Percentiles rank a stretch among this genome's conserved stretches.
Evolutionary conservation across 164 flowering plant species (phyloP).

Genomic region (Tetracentron sinense): DNA sequence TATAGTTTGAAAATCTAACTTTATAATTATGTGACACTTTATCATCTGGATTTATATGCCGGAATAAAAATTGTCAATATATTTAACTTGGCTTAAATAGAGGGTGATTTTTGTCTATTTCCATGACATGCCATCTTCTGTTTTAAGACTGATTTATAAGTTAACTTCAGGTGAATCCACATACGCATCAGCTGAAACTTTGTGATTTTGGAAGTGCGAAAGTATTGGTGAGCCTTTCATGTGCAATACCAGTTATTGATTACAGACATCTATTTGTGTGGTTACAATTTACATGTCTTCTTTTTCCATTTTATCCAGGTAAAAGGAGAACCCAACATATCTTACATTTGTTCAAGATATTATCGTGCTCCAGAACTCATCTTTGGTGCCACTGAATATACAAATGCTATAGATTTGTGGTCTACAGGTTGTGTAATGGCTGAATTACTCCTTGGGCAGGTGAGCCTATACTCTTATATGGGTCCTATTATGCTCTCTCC

Average conservation of each 20-base stretch:
- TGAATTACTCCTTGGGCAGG: slow-evolving; percentile 95
- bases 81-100: too few relatives aligned
- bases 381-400: slow-evolving; percentile 95
- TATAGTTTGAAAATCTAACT: too few relatives aligned
- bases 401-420: slow-evolving; percentile 96
- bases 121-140: background rate
- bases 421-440: slow-evolving; percentile 99
- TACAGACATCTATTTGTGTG: background rate
- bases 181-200: slow-evolving; percentile 91
- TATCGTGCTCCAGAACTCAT: slow-evolving; percentile 98
- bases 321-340: slow-evolving; percentile 95
- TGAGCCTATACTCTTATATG: slow-evolving; percentile 15
- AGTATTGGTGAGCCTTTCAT: slow-evolving; percentile 65
- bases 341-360: slow-evolving; percentile 96
- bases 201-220: slow-evolving; percentile 99
- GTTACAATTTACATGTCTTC: too few relatives aligned
- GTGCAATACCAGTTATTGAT: slow-evolving; percentile 1
- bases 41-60: background rate
- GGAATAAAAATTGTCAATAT: background rate
- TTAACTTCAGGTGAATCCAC: slow-evolving; percentile 77
- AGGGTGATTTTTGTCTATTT: background rate
- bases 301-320: slow-evolving; percentile 49
- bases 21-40: background rate
- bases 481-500: background rate
- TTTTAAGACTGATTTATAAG: background rate